Evolutionary conservation across 441 rosid species (phyloP).

Genomic region (Biscutella auriculata): DNA sequence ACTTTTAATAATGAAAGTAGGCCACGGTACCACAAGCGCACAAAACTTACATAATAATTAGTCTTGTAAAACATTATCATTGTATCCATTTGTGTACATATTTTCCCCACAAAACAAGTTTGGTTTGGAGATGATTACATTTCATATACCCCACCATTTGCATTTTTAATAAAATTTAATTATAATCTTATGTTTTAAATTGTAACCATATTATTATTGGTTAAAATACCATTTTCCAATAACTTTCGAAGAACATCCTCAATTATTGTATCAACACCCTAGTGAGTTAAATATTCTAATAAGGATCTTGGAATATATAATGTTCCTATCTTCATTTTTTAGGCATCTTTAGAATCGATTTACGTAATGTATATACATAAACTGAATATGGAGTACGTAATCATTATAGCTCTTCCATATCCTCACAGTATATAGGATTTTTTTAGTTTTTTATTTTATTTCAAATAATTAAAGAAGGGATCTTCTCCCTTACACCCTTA

Average conservation of each 20-base stretch:
- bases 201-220: conserved; percentile 17
- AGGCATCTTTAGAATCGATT: background rate
- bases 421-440: too few species aligned
- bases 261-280: conserved; percentile 13
- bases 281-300: background rate
- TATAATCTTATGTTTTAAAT: conserved; percentile 15
- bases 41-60: conserved; percentile 10
- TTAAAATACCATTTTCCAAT: conserved; percentile 9
- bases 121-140: conserved; percentile 20
- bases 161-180: conserved; percentile 1
- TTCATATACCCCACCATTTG: conserved; percentile 21
- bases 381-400: background rate
- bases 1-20: too few species aligned
- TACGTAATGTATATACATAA: background rate
- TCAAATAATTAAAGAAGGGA: too few species aligned
- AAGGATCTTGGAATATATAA: conserved; percentile 1
- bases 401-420: too few species aligned
- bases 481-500: too few species aligned
- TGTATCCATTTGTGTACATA: background rate
- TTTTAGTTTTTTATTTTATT: too few species aligned
- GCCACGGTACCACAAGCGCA: conserved; percentile 18
- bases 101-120: background rate
- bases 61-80: conserved; percentile 15
- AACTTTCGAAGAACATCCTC: conserved; percentile 8
- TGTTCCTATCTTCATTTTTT: conserved; percentile 10